Percentiles rank a stretch among this genome's conserved stretches.
phyloP scores from a whole-genome alignment of 2,329 filamentous ascomycete genomes.

The Ophiostoma quercus region DNA sequence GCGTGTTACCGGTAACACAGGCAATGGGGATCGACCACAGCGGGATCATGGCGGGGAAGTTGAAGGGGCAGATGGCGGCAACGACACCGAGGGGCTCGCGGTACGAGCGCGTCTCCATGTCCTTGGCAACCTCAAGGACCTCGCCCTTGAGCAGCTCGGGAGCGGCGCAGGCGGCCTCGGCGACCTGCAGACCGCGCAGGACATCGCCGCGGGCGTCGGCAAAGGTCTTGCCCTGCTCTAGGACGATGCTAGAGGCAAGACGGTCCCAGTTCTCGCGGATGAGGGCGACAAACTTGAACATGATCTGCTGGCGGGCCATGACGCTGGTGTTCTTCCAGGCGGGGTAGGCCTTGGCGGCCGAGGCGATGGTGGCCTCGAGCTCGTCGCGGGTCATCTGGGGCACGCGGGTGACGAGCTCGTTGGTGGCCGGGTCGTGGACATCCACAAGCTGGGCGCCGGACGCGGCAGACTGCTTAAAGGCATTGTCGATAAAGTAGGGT shows the following conservation, averaged over 20 bases:
- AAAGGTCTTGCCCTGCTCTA: constrained; percentile 86
- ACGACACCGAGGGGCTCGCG: constrained; percentile 75
- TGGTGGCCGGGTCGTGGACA: constrained; percentile 75
- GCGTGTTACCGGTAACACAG: constrained; percentile 75
- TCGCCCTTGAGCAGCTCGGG: constrained; percentile 79
- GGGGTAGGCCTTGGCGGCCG: constrained; percentile 69
- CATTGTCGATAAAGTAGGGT: constrained; percentile 64
- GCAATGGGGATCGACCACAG: constrained; percentile 83
- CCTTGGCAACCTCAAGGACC: constrained; percentile 77
- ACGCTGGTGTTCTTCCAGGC: constrained; percentile 67
- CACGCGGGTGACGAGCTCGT: constrained; percentile 76
- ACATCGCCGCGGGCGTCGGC: constrained; percentile 78
- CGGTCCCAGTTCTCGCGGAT: constrained; percentile 82
- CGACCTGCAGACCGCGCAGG: constrained; percentile 74
- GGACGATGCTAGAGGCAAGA: constrained; percentile 76
- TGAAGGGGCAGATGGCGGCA: constrained; percentile 82
- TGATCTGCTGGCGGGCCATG: constrained; percentile 71
- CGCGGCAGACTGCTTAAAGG: constrained; percentile 63
- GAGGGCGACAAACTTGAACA: constrained; percentile 77
- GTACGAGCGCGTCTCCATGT: constrained; percentile 83
- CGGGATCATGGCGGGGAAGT: constrained; percentile 88
- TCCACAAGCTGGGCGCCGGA: constrained; percentile 68
- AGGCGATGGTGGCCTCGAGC: constrained; percentile 68
- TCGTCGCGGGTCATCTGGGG: constrained; percentile 75
- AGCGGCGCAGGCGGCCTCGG: constrained; percentile 73